A percentile compares a stretch with the other conserved stretches of the same genome.
These are phyloP conservation scores for Rhodotorula diobovata DNA, from an alignment of 768 basidiomycete species.

Conservation along the genomic window DNA sequence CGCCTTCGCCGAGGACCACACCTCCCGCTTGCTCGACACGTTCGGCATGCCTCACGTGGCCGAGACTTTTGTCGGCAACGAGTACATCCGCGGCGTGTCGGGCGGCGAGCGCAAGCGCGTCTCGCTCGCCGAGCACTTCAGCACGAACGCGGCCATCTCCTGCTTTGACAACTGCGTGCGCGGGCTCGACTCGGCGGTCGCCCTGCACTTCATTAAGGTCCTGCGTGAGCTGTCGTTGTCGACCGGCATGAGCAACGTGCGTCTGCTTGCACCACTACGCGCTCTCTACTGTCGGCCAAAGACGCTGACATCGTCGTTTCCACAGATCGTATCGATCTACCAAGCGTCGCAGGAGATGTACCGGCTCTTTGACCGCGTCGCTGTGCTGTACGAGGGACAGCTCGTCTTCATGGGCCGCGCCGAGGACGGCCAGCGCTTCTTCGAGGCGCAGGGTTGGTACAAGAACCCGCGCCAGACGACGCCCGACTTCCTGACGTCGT, in stretches of 20 bases:
- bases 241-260: slow-evolving; percentile 23
- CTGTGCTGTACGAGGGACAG: slow-evolving; percentile 64
- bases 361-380: slow-evolving; percentile 69
- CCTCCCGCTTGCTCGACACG: slow-evolving; percentile 52
- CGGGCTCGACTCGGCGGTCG: slow-evolving; percentile 46
- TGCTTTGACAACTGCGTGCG: slow-evolving; percentile 18
- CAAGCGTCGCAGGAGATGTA: slow-evolving; percentile 63
- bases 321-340: slow-evolving; percentile 10
- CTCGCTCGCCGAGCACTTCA: slow-evolving; percentile 54
- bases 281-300: no score
- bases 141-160: slow-evolving; percentile 25
- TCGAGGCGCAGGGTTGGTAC: slow-evolving; percentile 60
- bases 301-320: no score
- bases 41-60: slow-evolving; percentile 70
- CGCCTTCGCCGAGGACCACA: slow-evolving; percentile 48
- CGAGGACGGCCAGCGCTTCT: slow-evolving; percentile 62
- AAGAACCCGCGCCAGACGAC: slow-evolving; percentile 44
- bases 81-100: slow-evolving; percentile 58
- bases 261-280: no score
- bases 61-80: slow-evolving; percentile 53
- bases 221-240: slow-evolving; percentile 17
- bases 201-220: slow-evolving; percentile 28
- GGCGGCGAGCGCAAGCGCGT: slow-evolving; percentile 54
- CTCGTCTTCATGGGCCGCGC: slow-evolving; percentile 73
- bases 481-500: slow-evolving; percentile 49